A percentile compares a stretch with the other conserved stretches of the same genome.
phyloP scores from a whole-genome alignment of 2,329 filamentous ascomycete genomes.

The Blumeriella jaapii region DNA sequence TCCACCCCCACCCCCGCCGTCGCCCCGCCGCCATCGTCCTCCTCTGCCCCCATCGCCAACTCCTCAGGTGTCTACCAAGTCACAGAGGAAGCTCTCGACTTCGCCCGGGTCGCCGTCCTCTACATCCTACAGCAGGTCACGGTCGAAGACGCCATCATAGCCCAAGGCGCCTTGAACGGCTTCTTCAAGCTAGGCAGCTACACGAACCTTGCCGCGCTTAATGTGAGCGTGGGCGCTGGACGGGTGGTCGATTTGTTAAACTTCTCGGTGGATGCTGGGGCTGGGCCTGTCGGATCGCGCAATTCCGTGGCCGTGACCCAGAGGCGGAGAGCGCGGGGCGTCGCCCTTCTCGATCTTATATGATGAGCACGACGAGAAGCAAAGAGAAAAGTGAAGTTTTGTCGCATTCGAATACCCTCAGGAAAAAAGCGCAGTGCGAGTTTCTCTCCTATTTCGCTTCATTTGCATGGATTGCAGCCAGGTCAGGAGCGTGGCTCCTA shows the following conservation, averaged over 20 bases:
- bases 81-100: conserved; percentile 48
- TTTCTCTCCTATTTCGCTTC: no score
- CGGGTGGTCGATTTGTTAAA: conserved; percentile 19
- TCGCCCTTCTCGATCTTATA: no score
- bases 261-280: conserved; percentile 12
- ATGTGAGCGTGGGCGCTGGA: conserved; percentile 21
- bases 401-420: no score
- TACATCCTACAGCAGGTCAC: conserved; percentile 47
- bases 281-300: conserved; percentile 14
- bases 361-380: no score
- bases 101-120: conserved; percentile 50
- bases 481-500: no score
- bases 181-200: conserved; percentile 35
- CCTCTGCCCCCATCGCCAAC: conserved; percentile 2
- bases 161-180: conserved; percentile 41
- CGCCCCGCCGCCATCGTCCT: not conserved
- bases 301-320: no score
- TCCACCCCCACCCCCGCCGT: not conserved
- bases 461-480: no score
- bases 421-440: no score
- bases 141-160: conserved; percentile 38
- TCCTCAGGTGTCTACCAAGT: conserved; percentile 32
- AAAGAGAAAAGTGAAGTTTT: no score
- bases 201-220: conserved; percentile 17
- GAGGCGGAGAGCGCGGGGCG: no score